phyloP scores from a whole-genome alignment of 257 asterid species.

The Marsdenia floribunda region DNA sequence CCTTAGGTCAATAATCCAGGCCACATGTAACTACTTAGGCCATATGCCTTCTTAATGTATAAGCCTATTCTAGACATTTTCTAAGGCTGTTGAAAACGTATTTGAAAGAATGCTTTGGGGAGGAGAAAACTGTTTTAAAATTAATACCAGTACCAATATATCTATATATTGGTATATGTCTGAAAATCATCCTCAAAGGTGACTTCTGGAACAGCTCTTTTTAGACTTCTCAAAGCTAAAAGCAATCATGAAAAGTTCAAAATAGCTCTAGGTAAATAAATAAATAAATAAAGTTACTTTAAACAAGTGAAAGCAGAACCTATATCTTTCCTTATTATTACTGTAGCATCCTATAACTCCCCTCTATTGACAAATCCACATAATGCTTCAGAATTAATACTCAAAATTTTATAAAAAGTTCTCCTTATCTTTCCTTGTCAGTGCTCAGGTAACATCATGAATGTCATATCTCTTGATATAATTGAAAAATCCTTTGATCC shows the following conservation, averaged over 20 bases:
- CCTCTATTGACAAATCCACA: neutral
- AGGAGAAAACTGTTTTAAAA: neutral
- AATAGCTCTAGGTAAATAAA: too few relatives aligned
- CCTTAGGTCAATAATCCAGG: neutral
- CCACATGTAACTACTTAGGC: neutral
- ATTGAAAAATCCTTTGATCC: neutral
- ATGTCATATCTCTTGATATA: neutral
- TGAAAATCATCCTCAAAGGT: too few relatives aligned
- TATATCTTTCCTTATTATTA: neutral
- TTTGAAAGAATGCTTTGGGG: too few relatives aligned
- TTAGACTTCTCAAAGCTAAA: too few relatives aligned
- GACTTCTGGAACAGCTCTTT: too few relatives aligned
- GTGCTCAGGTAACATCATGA: neutral
- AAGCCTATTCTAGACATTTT: neutral
- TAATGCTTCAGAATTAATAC: neutral
- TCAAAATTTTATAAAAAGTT: neutral
- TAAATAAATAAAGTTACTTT: too few relatives aligned
- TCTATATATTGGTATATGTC: too few relatives aligned
- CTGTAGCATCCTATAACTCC: neutral
- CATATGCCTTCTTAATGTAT: neutral
- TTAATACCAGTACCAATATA: too few relatives aligned
- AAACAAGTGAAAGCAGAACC: too few relatives aligned
- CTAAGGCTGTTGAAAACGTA: neutral
- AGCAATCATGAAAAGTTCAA: too few relatives aligned
- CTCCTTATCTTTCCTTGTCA: neutral